phyloP scores from a whole-genome alignment of 495 filamentous ascomycete genomes.

The Viridothelium virens region DNA sequence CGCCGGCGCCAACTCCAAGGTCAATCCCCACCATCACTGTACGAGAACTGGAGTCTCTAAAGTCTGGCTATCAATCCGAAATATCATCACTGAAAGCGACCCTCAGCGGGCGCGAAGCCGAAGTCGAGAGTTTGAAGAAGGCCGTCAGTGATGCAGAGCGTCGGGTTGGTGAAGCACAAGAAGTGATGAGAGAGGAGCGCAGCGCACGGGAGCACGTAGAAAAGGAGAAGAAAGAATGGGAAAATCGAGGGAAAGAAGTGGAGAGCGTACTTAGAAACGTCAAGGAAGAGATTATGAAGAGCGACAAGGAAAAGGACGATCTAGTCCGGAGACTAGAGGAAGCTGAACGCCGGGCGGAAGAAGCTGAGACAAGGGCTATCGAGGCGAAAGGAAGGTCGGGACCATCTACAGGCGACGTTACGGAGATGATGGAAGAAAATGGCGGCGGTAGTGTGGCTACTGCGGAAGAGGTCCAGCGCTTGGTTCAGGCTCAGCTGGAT shows the following conservation, averaged over 20 bases:
- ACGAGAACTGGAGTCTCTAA: constrained; percentile 83
- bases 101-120: constrained; percentile 82
- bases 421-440: constrained; percentile 17
- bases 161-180: constrained; percentile 77
- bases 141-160: constrained; percentile 84
- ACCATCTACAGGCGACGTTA: constrained; percentile 20
- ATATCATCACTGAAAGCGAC: constrained; percentile 84
- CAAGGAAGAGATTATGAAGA: constrained; percentile 69
- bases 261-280: constrained; percentile 68
- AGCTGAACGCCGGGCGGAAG: constrained; percentile 55
- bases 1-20: constrained; percentile 79
- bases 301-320: constrained; percentile 68
- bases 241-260: constrained; percentile 75
- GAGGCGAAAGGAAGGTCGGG: constrained; percentile 31
- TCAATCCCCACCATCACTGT: constrained; percentile 86
- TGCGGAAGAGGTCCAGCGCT: constrained; percentile 25
- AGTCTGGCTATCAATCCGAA: constrained; percentile 80
- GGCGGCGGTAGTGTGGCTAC: constrained; percentile 14
- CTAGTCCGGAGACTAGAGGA: constrained; percentile 65
- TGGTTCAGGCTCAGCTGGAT: constrained; percentile 40
- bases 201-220: constrained; percentile 58
- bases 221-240: constrained; percentile 75
- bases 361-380: constrained; percentile 34
- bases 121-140: constrained; percentile 72
- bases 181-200: constrained; percentile 67